phyloP scores from a whole-genome alignment of 352 stramenopile genomes.

The Globisporangium apiculatum region DNA sequence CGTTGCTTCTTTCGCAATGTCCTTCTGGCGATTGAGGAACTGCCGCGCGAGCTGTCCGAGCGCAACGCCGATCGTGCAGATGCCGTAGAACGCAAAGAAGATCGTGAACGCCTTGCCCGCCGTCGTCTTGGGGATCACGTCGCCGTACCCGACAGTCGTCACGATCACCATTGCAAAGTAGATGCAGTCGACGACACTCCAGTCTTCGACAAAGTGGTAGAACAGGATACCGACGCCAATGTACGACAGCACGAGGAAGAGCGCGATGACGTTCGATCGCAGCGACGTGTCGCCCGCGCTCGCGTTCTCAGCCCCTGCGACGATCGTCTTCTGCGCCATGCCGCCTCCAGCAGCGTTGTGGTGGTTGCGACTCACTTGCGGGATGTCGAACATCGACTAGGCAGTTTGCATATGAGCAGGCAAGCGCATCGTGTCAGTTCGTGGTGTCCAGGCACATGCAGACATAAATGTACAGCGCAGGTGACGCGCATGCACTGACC shows the following conservation, averaged over 20 bases:
- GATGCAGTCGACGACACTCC: slow-evolving; percentile 71
- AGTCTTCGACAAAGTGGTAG: slow-evolving; percentile 50
- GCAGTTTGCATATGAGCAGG: neutral
- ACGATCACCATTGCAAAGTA: slow-evolving; percentile 92
- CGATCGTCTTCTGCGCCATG: slow-evolving; percentile 24
- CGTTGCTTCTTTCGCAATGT: slow-evolving; percentile 50
- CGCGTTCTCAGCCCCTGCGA: slow-evolving; percentile 15
- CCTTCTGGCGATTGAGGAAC: slow-evolving; percentile 48
- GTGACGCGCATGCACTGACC: neutral
- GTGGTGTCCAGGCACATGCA: neutral
- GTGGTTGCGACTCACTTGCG: slow-evolving; percentile 9
- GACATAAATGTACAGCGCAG: too few species aligned
- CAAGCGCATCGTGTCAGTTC: neutral
- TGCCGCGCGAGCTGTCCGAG: slow-evolving; percentile 44
- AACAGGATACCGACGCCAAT: slow-evolving; percentile 44
- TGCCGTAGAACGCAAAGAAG: slow-evolving; percentile 79
- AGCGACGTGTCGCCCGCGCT: slow-evolving; percentile 6
- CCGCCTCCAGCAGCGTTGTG: slow-evolving; percentile 13
- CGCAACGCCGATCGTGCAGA: slow-evolving; percentile 57
- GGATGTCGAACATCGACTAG: slow-evolving; percentile 28
- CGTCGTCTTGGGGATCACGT: slow-evolving; percentile 51
- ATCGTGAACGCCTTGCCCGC: slow-evolving; percentile 78
- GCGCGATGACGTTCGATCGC: slow-evolving; percentile 26
- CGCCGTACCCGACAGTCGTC: slow-evolving; percentile 88
- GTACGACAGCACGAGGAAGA: slow-evolving; percentile 53